Conservation (phyloP, 1,284 basidiomycete genomes). For the Tausonia pullulans region DNA sequence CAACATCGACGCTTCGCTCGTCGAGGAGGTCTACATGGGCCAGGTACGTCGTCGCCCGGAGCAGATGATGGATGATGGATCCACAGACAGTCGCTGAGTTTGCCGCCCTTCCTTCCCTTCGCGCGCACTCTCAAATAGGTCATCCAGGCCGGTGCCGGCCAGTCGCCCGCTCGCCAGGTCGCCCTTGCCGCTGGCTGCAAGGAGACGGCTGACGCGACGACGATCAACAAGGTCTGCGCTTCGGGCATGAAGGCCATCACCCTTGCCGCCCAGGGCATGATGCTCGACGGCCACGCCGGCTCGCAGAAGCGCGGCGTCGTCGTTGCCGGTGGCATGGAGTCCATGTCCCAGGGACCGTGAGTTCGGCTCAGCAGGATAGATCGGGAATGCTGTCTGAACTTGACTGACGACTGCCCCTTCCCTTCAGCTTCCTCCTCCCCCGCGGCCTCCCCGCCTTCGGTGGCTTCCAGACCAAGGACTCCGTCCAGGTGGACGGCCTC, state of each 20-base stretch:
- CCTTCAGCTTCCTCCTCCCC: constrained; percentile 71
- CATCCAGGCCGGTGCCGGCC: constrained; percentile 88
- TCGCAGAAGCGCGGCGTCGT: constrained; percentile 63
- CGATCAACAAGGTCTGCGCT: constrained; percentile 98
- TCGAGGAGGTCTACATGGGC: constrained; percentile 94
- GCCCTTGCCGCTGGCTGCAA: constrained; percentile 76
- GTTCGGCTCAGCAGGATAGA: background rate
- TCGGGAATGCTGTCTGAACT: background rate
- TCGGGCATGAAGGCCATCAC: constrained; percentile 92
- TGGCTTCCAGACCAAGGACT: constrained; percentile 75
- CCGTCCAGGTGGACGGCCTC: constrained; percentile 85
- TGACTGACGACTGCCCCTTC: background rate
- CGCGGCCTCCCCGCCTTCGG: constrained; percentile 81
- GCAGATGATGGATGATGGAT: background rate
- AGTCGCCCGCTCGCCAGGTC: constrained; percentile 91
- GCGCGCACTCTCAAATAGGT: constrained; percentile 36
- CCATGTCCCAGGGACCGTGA: constrained; percentile 48
- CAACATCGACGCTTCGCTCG: constrained; percentile 63
- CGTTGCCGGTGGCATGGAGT: constrained; percentile 92
- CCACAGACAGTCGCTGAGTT: background rate
- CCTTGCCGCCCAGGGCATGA: constrained; percentile 81
- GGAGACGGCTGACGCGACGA: constrained; percentile 83
- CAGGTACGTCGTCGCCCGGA: constrained; percentile 37
- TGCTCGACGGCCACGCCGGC: constrained; percentile 44
- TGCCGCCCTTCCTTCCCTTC: background rate